Conservation (phyloP, 805 yeast species). For the Lachancea nothofagi region DNA sequence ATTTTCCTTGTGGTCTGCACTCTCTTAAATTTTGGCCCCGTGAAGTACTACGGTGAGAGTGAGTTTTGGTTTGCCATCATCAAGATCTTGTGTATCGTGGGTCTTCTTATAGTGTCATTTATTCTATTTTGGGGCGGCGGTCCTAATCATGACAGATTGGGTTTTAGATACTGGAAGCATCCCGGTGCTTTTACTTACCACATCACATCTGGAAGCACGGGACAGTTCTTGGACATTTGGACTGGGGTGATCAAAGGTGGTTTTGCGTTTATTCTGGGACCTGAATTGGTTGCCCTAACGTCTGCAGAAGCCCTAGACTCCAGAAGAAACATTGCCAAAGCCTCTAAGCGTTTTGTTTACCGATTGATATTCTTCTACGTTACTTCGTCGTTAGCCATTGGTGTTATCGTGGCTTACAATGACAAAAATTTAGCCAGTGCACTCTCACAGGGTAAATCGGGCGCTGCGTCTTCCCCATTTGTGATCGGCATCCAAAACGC, state of each 20-base stretch:
- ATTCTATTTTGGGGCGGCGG: conserved; percentile 63
- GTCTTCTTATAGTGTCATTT: conserved; percentile 51
- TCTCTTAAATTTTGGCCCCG: conserved; percentile 45
- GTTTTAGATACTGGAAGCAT: conserved; percentile 57
- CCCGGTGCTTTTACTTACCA: conserved; percentile 42
- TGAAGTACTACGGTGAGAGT: conserved; percentile 46
- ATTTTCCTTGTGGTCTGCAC: conserved; percentile 65
- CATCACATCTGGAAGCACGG: conserved; percentile 37
- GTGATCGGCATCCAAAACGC: conserved; percentile 46
- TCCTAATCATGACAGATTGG: conserved; percentile 44
- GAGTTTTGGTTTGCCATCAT: conserved; percentile 64
- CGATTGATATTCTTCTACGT: conserved; percentile 53
- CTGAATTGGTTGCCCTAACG: conserved; percentile 47
- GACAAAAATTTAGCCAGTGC: conserved; percentile 39
- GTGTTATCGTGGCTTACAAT: conserved; percentile 51
- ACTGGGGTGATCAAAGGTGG: conserved; percentile 46
- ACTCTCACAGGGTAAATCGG: conserved; percentile 27
- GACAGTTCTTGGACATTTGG: conserved; percentile 48
- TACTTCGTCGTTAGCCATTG: conserved; percentile 46
- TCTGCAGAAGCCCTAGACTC: conserved; percentile 46
- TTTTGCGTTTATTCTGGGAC: conserved; percentile 45
- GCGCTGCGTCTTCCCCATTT: conserved; percentile 45
- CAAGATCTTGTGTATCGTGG: conserved; percentile 60
- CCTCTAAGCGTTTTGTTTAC: conserved; percentile 48
- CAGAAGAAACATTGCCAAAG: conserved; percentile 45